Base-by-base conservation (phyloP, 352 stramenopile species). In the Pythium aphanidermatum region DNA sequence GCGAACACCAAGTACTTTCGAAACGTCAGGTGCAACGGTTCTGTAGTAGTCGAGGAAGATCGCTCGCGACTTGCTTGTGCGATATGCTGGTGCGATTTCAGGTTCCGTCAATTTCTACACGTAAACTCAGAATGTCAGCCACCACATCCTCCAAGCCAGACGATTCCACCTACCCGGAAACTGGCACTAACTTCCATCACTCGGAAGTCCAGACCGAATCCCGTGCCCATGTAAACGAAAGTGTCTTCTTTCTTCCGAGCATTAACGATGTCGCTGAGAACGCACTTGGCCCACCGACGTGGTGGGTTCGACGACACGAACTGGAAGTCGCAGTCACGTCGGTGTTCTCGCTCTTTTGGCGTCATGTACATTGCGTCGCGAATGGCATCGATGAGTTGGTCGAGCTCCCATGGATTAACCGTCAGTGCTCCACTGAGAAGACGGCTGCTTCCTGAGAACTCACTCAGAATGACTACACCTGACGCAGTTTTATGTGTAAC, bases 11-110 rank as follows among this genome's bases (percentile, higher is more conserved):
- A 74, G 92, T 21, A 97, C 73, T 24, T 74, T 82, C 8, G 75
- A 83, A 7, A 85, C 74, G 48, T 98, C 96, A 6, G 86, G 87
- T 8, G 97, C 81, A 17, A 99, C 84, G 2, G 96, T 99, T 41
- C 97, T 95, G 41, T 98, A 98, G 54, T 99, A 99, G 59, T 99
- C 97, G 19, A 99, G 70, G 46, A 99, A 91, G 55, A 99, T 98
- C 3, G 98, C 76, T 8, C 93, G 78, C 4, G 72, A 76, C 11
- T 67, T 78, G 63, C 77, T 90, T 6, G 73, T 80, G 6, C 68
- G 63, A 49, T 90, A 92, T 3, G 52, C 51, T n/a, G 71, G 70
- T 2, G 65, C 51, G 38, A 89, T 59, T 26, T 86, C 68, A 19
- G 78, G 59, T n/a, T 83, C 68, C 0, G 72, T 83, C 0, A 92